Base-by-base conservation (phyloP, 139 green algal species). In the Chlamydomonas sphaeroides region DNA sequence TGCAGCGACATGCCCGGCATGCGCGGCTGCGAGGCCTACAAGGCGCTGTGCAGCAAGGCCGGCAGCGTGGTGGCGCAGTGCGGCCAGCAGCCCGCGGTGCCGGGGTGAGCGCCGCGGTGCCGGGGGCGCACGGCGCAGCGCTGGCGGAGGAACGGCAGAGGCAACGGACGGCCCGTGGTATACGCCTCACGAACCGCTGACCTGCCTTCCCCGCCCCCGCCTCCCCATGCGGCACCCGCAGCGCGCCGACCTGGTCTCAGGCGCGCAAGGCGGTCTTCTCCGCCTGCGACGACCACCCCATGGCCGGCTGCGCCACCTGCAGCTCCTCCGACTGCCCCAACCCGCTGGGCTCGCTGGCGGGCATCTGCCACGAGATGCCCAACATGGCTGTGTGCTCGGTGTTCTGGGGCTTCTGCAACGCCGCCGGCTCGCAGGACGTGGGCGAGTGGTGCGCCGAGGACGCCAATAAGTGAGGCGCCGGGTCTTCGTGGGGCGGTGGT, bases 1-100 rank as follows among this genome's bases (percentile, higher is more conserved):
- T 91, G 88, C 67, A n/a, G 53, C 61, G 88, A 91, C 80, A 90
- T 90, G 86, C 66, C 66, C 11, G 68, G 72, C 39, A 91, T 91
- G 88, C 35, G 21, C 26, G 85, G 80, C 53, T 91, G 88, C 72
- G 65, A 71, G 38, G 25, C 33, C 68, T 91, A 90, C 80, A 86
- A 68, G 49, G 59, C 53, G 38, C 68, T 91, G 30, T 91, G 88
- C 71, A 26, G 30, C 38, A 72, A 38, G 45, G 7, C 36, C 18
- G 68, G 68, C 30, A 81, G 56, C 63, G 59, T 81, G 48, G 88
- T 91, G 39, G 26, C 51, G 53, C 80, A 88, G 68, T 91, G 88
- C 76, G 45, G 35, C 0, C 33, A 68, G 51, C 42, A 86, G 75
- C 59, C 59, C 21, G 48, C 75, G 1, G 39, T 87, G 18, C 75